These are phyloP conservation scores for Xerocomus brunneocitrinus DNA, from an alignment of 768 basidiomycete genomes.

Conservation along the genomic window DNA sequence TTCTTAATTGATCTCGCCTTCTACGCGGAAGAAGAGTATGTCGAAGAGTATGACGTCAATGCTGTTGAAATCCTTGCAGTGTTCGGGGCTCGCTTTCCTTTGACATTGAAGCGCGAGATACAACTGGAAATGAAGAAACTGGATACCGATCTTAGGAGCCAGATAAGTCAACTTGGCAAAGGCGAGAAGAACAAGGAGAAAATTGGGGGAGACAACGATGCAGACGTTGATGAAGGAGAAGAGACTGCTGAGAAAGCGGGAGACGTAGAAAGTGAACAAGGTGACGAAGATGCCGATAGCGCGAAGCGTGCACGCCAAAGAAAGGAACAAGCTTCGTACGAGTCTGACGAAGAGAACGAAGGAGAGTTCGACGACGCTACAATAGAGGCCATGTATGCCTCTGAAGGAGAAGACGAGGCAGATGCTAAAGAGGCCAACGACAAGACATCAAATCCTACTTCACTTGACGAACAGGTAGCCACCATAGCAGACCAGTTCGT, in stretches of 20 bases:
- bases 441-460: constrained; percentile 16
- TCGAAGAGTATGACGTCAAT: constrained; percentile 73
- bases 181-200: constrained; percentile 53
- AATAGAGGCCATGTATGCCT: constrained; percentile 61
- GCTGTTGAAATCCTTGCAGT: constrained; percentile 66
- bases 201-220: constrained; percentile 40
- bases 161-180: constrained; percentile 79
- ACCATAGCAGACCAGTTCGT: constrained; percentile 50
- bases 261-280: constrained; percentile 71
- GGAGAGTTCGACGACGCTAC: constrained; percentile 47
- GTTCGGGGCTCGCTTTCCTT: constrained; percentile 73
- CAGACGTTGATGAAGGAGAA: constrained; percentile 53
- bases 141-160: constrained; percentile 70
- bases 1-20: constrained; percentile 81
- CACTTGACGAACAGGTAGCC: constrained; percentile 40
- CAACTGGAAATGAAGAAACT: constrained; percentile 80
- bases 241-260: constrained; percentile 39
- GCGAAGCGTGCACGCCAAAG: constrained; percentile 68
- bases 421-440: constrained; percentile 27
- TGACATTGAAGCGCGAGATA: constrained; percentile 82
- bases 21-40: constrained; percentile 83
- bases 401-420: constrained; percentile 39
- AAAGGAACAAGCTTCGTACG: constrained; percentile 74
- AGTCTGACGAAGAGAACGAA: constrained; percentile 46
- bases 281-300: constrained; percentile 79